Percentiles rank a stretch among this genome's conserved stretches.
Evolutionary conservation across 2,329 filamentous ascomycete genomes (phyloP).

Genomic region (Corniculantispora saksenae): DNA sequence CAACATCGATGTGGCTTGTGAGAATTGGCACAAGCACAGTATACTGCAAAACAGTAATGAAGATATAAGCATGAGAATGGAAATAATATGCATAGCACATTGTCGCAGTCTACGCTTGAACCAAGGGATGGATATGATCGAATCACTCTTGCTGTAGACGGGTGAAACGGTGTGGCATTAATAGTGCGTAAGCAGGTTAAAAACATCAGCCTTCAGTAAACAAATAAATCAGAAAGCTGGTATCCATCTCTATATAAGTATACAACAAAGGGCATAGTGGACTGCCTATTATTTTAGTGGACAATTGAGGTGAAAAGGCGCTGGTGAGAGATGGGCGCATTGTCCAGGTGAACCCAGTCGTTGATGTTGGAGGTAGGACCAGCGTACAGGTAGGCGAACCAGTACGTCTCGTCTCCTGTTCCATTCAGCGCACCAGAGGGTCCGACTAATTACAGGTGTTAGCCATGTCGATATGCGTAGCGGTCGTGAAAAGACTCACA

Average conservation of each 20-base stretch:
- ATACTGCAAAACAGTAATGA: too few relatives aligned
- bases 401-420: not conserved
- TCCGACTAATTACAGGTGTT: not conserved
- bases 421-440: conserved; percentile 1
- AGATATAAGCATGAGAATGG: too few relatives aligned
- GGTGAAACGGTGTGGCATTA: too few relatives aligned
- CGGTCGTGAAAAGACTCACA: not conserved
- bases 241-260: not conserved
- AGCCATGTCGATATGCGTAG: not conserved
- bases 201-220: too few relatives aligned
- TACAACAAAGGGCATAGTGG: not conserved
- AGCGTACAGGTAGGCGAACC: conserved; percentile 5
- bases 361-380: not conserved
- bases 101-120: too few relatives aligned
- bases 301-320: conserved; percentile 26
- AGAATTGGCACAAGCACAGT: too few relatives aligned
- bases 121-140: too few relatives aligned
- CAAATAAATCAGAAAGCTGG: too few relatives aligned
- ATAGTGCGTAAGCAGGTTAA: too few relatives aligned
- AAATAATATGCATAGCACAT: too few relatives aligned
- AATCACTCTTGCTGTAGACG: too few relatives aligned
- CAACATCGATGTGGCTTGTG: too few relatives aligned
- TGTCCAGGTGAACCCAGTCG: not conserved
- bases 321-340: conserved; percentile 2
- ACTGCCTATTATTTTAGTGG: conserved; percentile 18